Percentiles rank a stretch among this genome's conserved stretches.
phyloP scores from a whole-genome alignment of 768 basidiomycete genomes.

The Trametes coccinea region DNA sequence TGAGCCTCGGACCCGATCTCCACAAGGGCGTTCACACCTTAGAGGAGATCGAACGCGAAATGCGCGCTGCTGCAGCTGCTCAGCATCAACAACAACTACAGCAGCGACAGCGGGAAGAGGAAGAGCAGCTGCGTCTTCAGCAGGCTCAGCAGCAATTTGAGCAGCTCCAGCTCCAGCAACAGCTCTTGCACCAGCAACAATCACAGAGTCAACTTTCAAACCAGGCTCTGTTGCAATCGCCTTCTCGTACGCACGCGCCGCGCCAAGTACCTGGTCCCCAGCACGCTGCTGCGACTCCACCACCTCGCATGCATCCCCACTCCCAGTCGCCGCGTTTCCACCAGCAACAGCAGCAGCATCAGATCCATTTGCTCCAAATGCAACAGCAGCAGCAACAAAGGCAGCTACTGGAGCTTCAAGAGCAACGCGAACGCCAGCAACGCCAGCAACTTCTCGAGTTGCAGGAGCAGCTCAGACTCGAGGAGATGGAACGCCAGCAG shows the following conservation, averaged over 20 bases:
- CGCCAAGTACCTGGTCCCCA: conserved; percentile 22
- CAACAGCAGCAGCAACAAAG: conserved; percentile 55
- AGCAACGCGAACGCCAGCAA: conserved; percentile 34
- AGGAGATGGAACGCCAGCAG: conserved; percentile 53
- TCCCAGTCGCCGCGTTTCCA: conserved; percentile 81
- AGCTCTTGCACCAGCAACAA: conserved; percentile 35
- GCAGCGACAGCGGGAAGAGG: conserved; percentile 8
- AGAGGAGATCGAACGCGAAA: conserved; percentile 84
- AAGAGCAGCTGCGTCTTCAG: conserved; percentile 35
- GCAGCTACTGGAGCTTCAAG: conserved; percentile 31
- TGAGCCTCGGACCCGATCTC: conserved; percentile 24
- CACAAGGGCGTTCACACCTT: conserved; percentile 52
- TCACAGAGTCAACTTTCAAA: neutral
- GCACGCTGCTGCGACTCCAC: conserved; percentile 56
- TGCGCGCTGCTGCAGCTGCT: conserved; percentile 56
- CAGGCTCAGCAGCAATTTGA: conserved; percentile 41
- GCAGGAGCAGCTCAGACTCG: conserved; percentile 54
- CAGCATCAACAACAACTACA: conserved; percentile 27
- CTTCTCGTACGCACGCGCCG: conserved; percentile 13
- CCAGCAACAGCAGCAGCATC: conserved; percentile 69
- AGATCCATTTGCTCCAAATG: conserved; percentile 65
- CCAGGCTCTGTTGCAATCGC: conserved; percentile 20
- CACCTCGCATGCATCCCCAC: conserved; percentile 71
- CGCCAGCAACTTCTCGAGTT: conserved; percentile 52
- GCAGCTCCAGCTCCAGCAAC: conserved; percentile 41